These are phyloP conservation scores for Scedosporium boydii DNA, from an alignment of 2,329 filamentous ascomycete genomes.

Conservation along the genomic window DNA sequence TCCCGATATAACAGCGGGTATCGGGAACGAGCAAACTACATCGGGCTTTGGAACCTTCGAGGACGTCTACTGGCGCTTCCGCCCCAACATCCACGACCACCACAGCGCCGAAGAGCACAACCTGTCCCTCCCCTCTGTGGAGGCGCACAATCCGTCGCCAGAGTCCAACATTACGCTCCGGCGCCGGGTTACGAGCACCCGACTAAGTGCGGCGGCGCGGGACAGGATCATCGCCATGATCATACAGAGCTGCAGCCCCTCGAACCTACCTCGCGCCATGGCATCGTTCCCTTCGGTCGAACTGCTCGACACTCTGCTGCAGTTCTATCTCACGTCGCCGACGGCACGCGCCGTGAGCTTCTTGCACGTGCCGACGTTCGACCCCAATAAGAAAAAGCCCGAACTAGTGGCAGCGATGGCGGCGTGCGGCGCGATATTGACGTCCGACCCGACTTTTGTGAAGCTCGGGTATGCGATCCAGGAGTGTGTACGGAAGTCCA, in stretches of 20 bases:
- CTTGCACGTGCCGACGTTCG: constrained; percentile 53
- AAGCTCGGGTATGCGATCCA: constrained; percentile 51
- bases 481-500: too few species aligned
- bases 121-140: constrained; percentile 14
- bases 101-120: constrained; percentile 22
- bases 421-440: constrained; percentile 50
- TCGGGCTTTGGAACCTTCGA: constrained; percentile 15
- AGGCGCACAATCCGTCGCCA: constrained; percentile 12
- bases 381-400: constrained; percentile 42
- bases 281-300: constrained; percentile 54
- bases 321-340: constrained; percentile 49
- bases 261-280: constrained; percentile 31
- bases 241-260: constrained; percentile 45
- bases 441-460: constrained; percentile 46
- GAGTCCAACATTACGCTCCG: constrained; percentile 15
- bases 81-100: constrained; percentile 20
- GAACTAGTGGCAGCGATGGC: constrained; percentile 51
- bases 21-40: too few species aligned
- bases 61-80: constrained; percentile 19
- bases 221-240: constrained; percentile 34
- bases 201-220: constrained; percentile 12
- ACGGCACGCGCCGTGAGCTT: constrained; percentile 46
- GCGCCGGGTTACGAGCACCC: constrained; percentile 13
- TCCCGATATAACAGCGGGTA: too few species aligned
- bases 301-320: constrained; percentile 49